Conservation (phyloP, 2,329 filamentous ascomycete species). For the Scedosporium apiospermum region DNA sequence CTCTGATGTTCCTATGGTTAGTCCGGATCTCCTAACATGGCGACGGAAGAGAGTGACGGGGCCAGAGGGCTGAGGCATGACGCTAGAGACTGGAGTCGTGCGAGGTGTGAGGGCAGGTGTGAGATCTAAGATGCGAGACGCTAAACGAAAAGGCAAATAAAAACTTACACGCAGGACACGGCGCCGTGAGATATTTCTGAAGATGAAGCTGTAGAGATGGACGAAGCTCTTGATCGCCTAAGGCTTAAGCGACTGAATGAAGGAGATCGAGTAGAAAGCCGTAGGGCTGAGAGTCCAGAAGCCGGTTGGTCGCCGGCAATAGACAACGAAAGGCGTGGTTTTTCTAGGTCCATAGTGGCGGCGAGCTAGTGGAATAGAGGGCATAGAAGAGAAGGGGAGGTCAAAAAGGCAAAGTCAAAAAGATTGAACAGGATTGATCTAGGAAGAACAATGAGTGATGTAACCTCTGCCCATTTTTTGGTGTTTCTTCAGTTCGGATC, state of each 20-base stretch:
- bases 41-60: neutral
- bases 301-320: slow-evolving; percentile 10
- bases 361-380: neutral
- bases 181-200: slow-evolving; percentile 14
- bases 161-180: slow-evolving; percentile 24
- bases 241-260: slow-evolving; percentile 20
- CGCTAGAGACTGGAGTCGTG: too few species aligned
- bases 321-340: slow-evolving; percentile 1
- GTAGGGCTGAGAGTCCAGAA: slow-evolving; percentile 21
- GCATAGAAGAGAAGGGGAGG: neutral
- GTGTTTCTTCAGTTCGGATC: neutral
- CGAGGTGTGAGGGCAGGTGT: too few species aligned
- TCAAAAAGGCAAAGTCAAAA: neutral
- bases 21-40: neutral
- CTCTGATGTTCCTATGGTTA: slow-evolving; percentile 8
- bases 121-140: too few species aligned
- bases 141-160: neutral
- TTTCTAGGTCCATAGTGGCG: slow-evolving; percentile 1
- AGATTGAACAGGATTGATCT: neutral
- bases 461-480: neutral
- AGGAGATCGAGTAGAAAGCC: slow-evolving; percentile 20
- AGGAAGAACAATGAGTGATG: neutral
- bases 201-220: slow-evolving; percentile 16
- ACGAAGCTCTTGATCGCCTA: slow-evolving; percentile 20
- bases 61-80: neutral